Base-by-base conservation (phyloP, 163 green algal genomes). In the Volvox carteri region DNA sequence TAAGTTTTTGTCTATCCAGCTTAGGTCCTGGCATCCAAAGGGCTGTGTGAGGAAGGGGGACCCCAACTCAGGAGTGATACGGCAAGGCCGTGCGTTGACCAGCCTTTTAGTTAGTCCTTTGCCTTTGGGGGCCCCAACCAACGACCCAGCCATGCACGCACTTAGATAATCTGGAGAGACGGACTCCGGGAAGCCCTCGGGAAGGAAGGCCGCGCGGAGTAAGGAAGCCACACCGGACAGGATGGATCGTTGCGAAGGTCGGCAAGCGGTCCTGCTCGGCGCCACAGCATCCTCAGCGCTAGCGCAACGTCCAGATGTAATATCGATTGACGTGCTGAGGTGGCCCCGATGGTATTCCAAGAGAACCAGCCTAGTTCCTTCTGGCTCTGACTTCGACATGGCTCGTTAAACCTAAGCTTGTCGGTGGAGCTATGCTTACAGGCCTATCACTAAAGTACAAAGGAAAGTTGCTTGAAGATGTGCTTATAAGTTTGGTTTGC, bases 161-260 rank as follows among this genome's bases (percentile, higher is more conserved):
- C 83, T 33, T 7, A 90, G 21, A 75, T 95, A 94, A 84, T 95
- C 90, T 3, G 86, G 44, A 19, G 85, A 91, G 7, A 93, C 93
- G 19, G 81, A 90, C 1, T 78, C 72, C 1, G 93, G 92, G 84
- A 86, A 94, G 37, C 92, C 93, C 35, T 89, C 90, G 1, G 93
- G 93, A 2, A 95, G 86, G 65, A 95, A 94, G 11, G 90, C 90
- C 1, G 87, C 80, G 2, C 52, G 48, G 11, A 94, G 68, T 35
- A 92, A 46, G 2, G 86, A 70, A 18, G 48, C 30, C 33, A 67
- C 19, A 35, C 54, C 37, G 2, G 77, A 56, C 16, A 67, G 1
- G 35, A 75, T 19, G 52, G 77, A 73, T 8, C 18, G 75, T 2
- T 75, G 50, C 30, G 35, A 50, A 35, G 19, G 2, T 46, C 75